Evolutionary conservation across 345 rosid species (phyloP), one percentile per base, ranked within the genome.

Genomic region (Bruguiera sexangula): DNA sequence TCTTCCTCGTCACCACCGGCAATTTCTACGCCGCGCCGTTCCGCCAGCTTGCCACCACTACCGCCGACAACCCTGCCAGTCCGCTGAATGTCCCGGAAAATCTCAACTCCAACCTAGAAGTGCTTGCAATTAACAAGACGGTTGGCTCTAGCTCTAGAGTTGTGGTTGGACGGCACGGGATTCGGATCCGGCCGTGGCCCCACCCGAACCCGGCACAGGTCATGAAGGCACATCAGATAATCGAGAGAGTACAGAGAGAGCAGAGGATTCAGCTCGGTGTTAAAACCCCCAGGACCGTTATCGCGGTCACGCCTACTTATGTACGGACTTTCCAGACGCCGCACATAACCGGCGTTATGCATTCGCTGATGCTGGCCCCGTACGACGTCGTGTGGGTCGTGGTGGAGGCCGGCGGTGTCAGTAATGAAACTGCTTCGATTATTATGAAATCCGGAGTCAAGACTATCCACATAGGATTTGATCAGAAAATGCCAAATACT

Each of bases 171-270:
- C 85, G 99, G 39, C 99, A 96, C 66, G 99, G 99, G 85, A 96
- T 96, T 89, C 90, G 97, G 88, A 92, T 96, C 89, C 94, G 99
- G 53, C 95, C 98, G 1, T 96, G 98, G 99, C 99, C 99, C 19
- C 99, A 92, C 60, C 99, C 99, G 60, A 76, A 90, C 72, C 92
- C 96, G 73, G 30, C 69, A 8, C 97, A 96, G 77, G 97, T 96
- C 13, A 88, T 96, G 96, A 86, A 80, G 73, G 99, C 98, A 30
- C 99, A 96, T 66, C 82, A 66, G 83, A 87, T 96, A 56, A 92
- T 96, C 10, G 93, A 88, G 78, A 82, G 95, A 67, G 98, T 92
- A 10, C 99, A 96, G 81, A 83, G 71, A 55, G 98, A 90, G 85
- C 99, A 96, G 84, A 84, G 88, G 78, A 39, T 34, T 26, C 86